Evolutionary conservation across 192 early-diverging fungal species (phyloP).

Genomic region (Coemansia asiatica): DNA sequence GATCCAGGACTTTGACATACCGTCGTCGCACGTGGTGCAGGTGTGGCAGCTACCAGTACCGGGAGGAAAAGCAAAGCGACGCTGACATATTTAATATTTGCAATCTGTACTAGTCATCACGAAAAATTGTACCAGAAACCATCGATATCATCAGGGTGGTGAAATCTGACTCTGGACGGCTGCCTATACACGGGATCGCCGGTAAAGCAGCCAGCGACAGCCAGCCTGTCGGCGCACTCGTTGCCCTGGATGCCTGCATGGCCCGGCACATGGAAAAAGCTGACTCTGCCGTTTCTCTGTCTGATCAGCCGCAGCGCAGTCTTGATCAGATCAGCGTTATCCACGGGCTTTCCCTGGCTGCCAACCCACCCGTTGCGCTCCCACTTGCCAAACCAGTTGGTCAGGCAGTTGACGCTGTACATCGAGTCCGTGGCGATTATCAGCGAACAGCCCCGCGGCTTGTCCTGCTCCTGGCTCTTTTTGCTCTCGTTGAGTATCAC

Average conservation of each 20-base stretch:
- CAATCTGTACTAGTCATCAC: too few relatives aligned
- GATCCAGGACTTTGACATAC: conserved; percentile 22
- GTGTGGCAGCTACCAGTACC: too few relatives aligned
- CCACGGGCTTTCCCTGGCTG: conserved; percentile 56
- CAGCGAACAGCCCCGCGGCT: conserved; percentile 1
- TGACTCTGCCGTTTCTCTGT: conserved; percentile 12
- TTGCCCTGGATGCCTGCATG: conserved; percentile 75
- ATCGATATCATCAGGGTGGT: conserved; percentile 34
- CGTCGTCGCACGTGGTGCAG: neutral
- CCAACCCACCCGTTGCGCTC: conserved; percentile 63
- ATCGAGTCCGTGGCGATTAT: conserved; percentile 23
- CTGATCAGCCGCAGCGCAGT: conserved; percentile 43
- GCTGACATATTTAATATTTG: too few relatives aligned
- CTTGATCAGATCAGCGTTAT: conserved; percentile 80
- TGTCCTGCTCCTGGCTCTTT: neutral
- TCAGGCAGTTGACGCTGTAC: conserved; percentile 27
- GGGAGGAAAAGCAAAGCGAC: too few relatives aligned
- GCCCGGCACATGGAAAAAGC: conserved; percentile 65
- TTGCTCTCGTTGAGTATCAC: neutral
- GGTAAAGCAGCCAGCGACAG: conserved; percentile 58
- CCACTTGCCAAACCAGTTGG: conserved; percentile 23
- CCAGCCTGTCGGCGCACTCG: conserved; percentile 77
- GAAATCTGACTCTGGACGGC: too few relatives aligned
- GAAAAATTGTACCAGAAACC: too few relatives aligned
- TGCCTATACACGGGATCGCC: too few relatives aligned